Conservation (phyloP, 2,329 filamentous ascomycete genomes). For the Beauveria caledonica region DNA sequence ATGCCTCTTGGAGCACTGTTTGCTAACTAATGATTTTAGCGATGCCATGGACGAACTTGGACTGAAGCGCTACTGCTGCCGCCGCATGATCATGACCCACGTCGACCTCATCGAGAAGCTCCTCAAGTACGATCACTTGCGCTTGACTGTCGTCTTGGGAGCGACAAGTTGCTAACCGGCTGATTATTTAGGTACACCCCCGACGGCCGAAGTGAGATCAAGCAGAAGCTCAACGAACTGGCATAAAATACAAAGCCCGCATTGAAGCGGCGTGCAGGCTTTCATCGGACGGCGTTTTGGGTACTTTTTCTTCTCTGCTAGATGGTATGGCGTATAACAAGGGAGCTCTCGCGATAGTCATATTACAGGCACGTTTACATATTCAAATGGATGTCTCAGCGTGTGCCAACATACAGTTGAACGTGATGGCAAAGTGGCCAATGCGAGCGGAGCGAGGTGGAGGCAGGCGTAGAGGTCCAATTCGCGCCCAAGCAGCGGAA, state of each 20-base stretch:
- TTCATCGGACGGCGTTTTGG: conserved; percentile 11
- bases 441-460: background rate
- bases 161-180: background rate
- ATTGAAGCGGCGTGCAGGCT: background rate
- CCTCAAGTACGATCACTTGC: conserved; percentile 58
- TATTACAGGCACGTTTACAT: background rate
- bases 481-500: background rate
- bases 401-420: background rate
- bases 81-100: conserved; percentile 99
- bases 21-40: conserved; percentile 40
- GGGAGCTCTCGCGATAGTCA: conserved; percentile 6
- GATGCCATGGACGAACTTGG: conserved; percentile 94
- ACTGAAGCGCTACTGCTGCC: conserved; percentile 94
- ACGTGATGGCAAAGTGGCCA: background rate
- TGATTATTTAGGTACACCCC: conserved; percentile 45
- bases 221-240: conserved; percentile 13
- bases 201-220: conserved; percentile 37
- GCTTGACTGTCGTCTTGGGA: background rate
- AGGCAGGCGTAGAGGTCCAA: background rate
- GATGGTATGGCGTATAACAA: conserved; percentile 7
- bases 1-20: background rate
- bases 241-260: conserved; percentile 3
- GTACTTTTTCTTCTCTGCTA: background rate
- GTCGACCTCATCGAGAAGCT: conserved; percentile 98
- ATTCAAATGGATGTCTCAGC: conserved; percentile 1